A percentile compares a stretch with the other conserved stretches of the same genome.
These are phyloP conservation scores for Crithidia mellificae DNA, from an alignment of 208 protist genomes.

Conservation along the genomic window DNA sequence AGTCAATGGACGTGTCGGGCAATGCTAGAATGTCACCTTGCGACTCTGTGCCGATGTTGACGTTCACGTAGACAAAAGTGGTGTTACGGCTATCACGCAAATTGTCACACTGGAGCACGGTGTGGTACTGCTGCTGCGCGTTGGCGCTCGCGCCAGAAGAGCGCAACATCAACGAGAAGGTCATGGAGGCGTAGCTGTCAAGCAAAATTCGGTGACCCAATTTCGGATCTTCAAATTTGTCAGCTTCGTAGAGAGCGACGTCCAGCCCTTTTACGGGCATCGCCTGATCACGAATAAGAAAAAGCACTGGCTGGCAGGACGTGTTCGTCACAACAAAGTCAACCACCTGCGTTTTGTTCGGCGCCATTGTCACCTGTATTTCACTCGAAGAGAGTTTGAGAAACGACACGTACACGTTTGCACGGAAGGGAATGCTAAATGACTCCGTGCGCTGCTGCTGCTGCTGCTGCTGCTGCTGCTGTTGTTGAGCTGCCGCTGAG, in stretches of 20 bases:
- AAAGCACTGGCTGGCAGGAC: conserved; percentile 58
- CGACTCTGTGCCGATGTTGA: conserved; percentile 64
- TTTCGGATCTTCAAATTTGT: conserved; percentile 79
- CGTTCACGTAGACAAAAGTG: conserved; percentile 62
- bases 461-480: conserved; percentile 12
- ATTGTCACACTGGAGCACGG: conserved; percentile 84
- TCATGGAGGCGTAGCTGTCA: conserved; percentile 71
- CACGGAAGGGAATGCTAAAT: conserved; percentile 56
- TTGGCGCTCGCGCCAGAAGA: conserved; percentile 35
- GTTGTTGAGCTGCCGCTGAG: neutral
- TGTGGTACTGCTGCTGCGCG: conserved; percentile 47
- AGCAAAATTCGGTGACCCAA: conserved; percentile 62
- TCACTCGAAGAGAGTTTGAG: conserved; percentile 65
- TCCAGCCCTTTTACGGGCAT: conserved; percentile 64
- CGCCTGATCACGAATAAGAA: conserved; percentile 75
- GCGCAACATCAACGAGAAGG: conserved; percentile 73
- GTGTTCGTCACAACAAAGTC: conserved; percentile 78
- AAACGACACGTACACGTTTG: conserved; percentile 69
- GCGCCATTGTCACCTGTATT: conserved; percentile 69
- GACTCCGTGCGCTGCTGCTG: conserved; percentile 33
- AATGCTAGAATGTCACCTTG: conserved; percentile 68
- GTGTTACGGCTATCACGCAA: conserved; percentile 70
- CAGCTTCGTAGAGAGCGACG: conserved; percentile 70
- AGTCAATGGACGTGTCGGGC: conserved; percentile 58
- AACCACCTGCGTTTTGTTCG: conserved; percentile 72